These are phyloP conservation scores for Mycogone perniciosa DNA, from an alignment of 2,329 filamentous ascomycete genomes.

Conservation along the genomic window DNA sequence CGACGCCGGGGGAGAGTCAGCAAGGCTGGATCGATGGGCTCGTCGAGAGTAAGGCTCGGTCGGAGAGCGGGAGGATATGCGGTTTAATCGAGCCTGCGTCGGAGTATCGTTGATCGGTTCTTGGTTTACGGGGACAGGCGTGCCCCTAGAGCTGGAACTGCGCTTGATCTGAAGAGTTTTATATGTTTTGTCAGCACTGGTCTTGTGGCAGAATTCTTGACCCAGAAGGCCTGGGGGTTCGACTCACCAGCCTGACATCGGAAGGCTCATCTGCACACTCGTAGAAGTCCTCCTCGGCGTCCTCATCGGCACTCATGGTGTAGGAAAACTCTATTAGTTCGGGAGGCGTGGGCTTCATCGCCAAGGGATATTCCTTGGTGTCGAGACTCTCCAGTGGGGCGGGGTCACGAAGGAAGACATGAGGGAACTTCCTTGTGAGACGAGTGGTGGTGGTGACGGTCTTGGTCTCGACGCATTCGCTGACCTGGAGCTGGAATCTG, in stretches of 20 bases:
- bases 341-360: slow-evolving; percentile 72
- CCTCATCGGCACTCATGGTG: slow-evolving; percentile 35
- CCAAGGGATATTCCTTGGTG: slow-evolving; percentile 83
- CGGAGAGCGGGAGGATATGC: slow-evolving; percentile 28
- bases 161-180: slow-evolving; percentile 16
- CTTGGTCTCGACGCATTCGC: slow-evolving; percentile 61
- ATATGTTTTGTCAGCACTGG: slow-evolving; percentile 1
- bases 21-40: slow-evolving; percentile 23
- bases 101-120: slow-evolving; percentile 22
- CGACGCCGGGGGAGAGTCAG: slow-evolving; percentile 24
- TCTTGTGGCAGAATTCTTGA: no score
- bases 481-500: slow-evolving; percentile 50
- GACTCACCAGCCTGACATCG: slow-evolving; percentile 19
- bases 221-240: no score
- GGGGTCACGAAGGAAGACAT: slow-evolving; percentile 71
- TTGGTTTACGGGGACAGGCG: slow-evolving; percentile 21
- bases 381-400: slow-evolving; percentile 67
- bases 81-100: slow-evolving; percentile 22
- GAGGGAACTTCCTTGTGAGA: slow-evolving; percentile 76
- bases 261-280: slow-evolving; percentile 14
- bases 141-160: slow-evolving; percentile 18
- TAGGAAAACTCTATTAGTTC: slow-evolving; percentile 74
- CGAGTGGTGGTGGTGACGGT: slow-evolving; percentile 88
- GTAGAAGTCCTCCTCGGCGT: slow-evolving; percentile 20
- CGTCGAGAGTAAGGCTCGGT: slow-evolving; percentile 28